These are phyloP conservation scores for Pseudomassariella vexata DNA, from an alignment of 2,329 filamentous ascomycete genomes.

Conservation along the genomic window DNA sequence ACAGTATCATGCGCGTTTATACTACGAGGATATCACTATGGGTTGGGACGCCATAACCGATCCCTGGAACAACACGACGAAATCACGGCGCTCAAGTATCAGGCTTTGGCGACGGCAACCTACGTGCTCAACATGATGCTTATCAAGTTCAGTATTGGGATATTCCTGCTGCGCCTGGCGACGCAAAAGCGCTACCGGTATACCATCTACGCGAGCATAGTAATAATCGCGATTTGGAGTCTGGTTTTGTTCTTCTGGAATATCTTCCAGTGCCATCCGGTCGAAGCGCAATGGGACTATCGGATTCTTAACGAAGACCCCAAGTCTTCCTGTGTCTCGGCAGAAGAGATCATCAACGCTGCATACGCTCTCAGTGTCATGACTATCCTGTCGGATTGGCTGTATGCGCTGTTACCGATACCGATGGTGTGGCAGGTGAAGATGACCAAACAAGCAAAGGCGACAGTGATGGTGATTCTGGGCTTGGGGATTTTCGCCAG, in stretches of 20 bases:
- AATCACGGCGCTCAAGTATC: slow-evolving; percentile 45
- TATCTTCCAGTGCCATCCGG: slow-evolving; percentile 38
- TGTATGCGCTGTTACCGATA: slow-evolving; percentile 48
- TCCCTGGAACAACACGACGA: slow-evolving; percentile 33
- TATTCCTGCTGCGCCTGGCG: slow-evolving; percentile 45
- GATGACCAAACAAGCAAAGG: slow-evolving; percentile 46
- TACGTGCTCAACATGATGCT: slow-evolving; percentile 51
- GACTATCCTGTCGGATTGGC: slow-evolving; percentile 48
- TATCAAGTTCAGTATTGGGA: slow-evolving; percentile 49
- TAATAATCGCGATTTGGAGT: slow-evolving; percentile 40
- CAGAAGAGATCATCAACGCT: slow-evolving; percentile 37
- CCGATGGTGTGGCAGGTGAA: slow-evolving; percentile 50
- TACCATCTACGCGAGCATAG: slow-evolving; percentile 39
- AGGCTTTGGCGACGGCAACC: slow-evolving; percentile 43
- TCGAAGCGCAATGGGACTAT: slow-evolving; percentile 48
- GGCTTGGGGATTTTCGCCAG: slow-evolving; percentile 49
- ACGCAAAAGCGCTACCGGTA: slow-evolving; percentile 40
- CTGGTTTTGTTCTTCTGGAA: slow-evolving; percentile 46
- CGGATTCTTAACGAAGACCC: slow-evolving; percentile 30
- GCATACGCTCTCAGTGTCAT: slow-evolving; percentile 47
- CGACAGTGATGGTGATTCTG: slow-evolving; percentile 43
- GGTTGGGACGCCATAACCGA: slow-evolving; percentile 41
- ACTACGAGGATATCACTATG: slow-evolving; percentile 32
- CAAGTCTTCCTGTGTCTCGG: slow-evolving; percentile 34
- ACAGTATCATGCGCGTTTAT: slow-evolving; percentile 42